Evolutionary conservation across 768 basidiomycete species (phyloP).

Genomic region (Trichaptum fuscoviolaceum): DNA sequence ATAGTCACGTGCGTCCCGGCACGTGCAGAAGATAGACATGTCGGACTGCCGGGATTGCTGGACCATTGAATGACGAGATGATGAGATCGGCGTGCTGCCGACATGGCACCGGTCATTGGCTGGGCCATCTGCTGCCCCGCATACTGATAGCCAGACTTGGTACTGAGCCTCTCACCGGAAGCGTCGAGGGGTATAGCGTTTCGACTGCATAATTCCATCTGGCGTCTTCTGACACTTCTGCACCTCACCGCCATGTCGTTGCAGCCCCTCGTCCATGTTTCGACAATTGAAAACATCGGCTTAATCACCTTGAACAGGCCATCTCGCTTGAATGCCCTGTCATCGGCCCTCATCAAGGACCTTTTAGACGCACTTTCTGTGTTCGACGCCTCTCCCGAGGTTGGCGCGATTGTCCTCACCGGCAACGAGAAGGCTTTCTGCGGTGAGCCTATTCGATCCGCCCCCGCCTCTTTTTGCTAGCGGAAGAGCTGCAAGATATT

Average conservation of each 20-base stretch:
- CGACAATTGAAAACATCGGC: slow-evolving; percentile 21
- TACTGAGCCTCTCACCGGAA: not conserved
- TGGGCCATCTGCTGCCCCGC: not conserved
- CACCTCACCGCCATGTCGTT: not conserved
- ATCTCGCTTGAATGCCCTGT: slow-evolving; percentile 33
- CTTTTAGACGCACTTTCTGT: slow-evolving; percentile 33
- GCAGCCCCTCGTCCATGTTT: slow-evolving; percentile 17
- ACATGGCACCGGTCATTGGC: not conserved
- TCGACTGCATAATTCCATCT: not conserved
- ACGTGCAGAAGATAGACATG: not conserved
- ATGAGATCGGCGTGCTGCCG: not conserved
- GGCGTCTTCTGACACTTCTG: not conserved
- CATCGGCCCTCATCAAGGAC: slow-evolving; percentile 31
- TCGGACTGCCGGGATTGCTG: not conserved
- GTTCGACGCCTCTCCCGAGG: slow-evolving; percentile 27
- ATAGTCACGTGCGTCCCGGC: no score
- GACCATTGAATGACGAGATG: not conserved
- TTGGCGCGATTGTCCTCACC: slow-evolving; percentile 40
- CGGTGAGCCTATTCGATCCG: slow-evolving; percentile 20
- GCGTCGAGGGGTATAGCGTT: not conserved
- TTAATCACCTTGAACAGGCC: slow-evolving; percentile 29
- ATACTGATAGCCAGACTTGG: not conserved
- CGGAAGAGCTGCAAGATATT: not conserved
- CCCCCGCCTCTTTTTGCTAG: no score
- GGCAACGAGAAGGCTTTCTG: slow-evolving; percentile 41